Conservation (phyloP, 352 stramenopile genomes). For the Globisporangium cederbergense region DNA sequence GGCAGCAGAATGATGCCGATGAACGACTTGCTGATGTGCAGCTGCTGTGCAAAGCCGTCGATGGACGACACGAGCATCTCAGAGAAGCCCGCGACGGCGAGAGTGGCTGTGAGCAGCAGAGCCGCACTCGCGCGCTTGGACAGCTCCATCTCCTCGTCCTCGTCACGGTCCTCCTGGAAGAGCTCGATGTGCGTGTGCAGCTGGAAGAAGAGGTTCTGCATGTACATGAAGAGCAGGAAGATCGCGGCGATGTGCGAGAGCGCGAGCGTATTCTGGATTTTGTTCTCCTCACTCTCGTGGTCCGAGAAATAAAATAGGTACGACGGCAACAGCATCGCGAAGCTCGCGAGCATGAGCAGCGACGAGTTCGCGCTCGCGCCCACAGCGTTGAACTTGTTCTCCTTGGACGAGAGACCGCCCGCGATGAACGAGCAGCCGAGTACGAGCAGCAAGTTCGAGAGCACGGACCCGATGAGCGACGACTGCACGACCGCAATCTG, state of each 20-base stretch:
- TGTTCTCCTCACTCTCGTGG: slow-evolving; percentile 66
- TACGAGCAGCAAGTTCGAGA: slow-evolving; percentile 98
- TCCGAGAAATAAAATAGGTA: slow-evolving; percentile 89
- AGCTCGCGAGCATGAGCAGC: slow-evolving; percentile 91
- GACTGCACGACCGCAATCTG: slow-evolving; percentile 96
- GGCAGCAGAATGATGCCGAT: slow-evolving; percentile 95
- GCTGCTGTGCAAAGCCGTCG: slow-evolving; percentile 63
- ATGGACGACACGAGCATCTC: slow-evolving; percentile 90
- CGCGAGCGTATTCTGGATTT: slow-evolving; percentile 62
- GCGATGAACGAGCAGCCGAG: slow-evolving; percentile 96
- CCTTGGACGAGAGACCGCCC: slow-evolving; percentile 71
- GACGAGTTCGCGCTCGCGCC: slow-evolving; percentile 93
- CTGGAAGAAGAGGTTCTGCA: slow-evolving; percentile 95
- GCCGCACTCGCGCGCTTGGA: slow-evolving; percentile 67
- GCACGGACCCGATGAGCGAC: slow-evolving; percentile 95
- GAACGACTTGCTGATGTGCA: slow-evolving; percentile 82
- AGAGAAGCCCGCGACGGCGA: slow-evolving; percentile 92
- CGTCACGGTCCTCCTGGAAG: slow-evolving; percentile 69
- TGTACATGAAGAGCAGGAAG: slow-evolving; percentile 91
- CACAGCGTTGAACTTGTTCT: slow-evolving; percentile 92
- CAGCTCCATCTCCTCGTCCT: slow-evolving; percentile 81
- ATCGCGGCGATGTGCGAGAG: slow-evolving; percentile 77
- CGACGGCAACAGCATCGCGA: slow-evolving; percentile 92
- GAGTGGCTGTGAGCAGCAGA: slow-evolving; percentile 85
- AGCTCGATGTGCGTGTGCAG: slow-evolving; percentile 92